A percentile compares a stretch with the other conserved stretches of the same genome.
Conservation (phyloP, 306 rosid genomes). For the Psophocarpus tetragonolobus region DNA sequence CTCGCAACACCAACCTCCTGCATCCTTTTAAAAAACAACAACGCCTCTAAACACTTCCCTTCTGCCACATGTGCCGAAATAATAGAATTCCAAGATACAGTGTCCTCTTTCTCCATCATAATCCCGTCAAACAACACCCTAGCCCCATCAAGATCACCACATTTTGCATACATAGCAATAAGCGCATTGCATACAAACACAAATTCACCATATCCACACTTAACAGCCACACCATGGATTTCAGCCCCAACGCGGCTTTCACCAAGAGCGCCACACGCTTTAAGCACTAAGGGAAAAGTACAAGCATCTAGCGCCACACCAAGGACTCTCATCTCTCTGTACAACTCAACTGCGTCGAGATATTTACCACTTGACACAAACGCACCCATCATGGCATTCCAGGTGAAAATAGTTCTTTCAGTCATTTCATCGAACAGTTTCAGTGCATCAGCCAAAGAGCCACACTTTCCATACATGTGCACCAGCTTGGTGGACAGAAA, state of each 20-base stretch:
- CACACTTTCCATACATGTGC: conserved; percentile 65
- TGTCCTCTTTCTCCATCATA: conserved; percentile 52
- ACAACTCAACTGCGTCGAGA: conserved; percentile 50
- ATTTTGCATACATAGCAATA: conserved; percentile 70
- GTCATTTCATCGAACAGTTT: conserved; percentile 63
- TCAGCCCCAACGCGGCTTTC: conserved; percentile 45
- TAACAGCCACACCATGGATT: conserved; percentile 70
- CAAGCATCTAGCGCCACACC: conserved; percentile 54
- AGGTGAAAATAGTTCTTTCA: conserved; percentile 59
- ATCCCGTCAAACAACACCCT: conserved; percentile 53
- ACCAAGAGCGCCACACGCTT: conserved; percentile 53
- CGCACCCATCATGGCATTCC: conserved; percentile 82
- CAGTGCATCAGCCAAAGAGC: conserved; percentile 46
- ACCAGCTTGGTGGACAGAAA: conserved; percentile 64
- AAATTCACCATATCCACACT: conserved; percentile 50
- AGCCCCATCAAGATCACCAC: conserved; percentile 52
- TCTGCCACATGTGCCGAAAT: conserved; percentile 57
- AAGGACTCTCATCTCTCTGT: conserved; percentile 51
- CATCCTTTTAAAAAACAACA: conserved; percentile 57
- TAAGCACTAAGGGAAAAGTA: conserved; percentile 60
- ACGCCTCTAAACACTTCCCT: conserved; percentile 52
- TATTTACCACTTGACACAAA: conserved; percentile 55
- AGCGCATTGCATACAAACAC: conserved; percentile 65
- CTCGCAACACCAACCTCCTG: conserved; percentile 41
- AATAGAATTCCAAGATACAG: conserved; percentile 73